Base-by-base conservation (phyloP, 2,329 filamentous ascomycete genomes). In the Zopfia rhizophila region DNA sequence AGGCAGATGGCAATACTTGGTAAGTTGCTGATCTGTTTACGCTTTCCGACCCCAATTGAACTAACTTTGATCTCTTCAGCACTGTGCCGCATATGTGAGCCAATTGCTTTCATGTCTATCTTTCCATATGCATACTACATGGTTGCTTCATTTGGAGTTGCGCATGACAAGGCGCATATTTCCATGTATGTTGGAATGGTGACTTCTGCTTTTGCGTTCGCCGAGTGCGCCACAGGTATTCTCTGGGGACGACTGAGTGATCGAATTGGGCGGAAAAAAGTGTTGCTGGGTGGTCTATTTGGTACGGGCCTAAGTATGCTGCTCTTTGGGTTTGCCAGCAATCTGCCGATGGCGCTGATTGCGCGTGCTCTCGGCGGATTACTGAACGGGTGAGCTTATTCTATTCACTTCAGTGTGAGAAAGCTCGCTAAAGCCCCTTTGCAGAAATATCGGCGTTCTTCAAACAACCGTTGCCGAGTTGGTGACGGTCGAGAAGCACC, bases 121-220 rank as follows among this genome's bases (percentile, higher is more conserved):
- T 97, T 99, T 70, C 94, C 94, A 1, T 99, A 97, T 73, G 91
- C 96, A 61, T 97, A 96, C 78, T 93, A 89, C 78, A 97, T 99
- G 94, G 88, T 97, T 60, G 82, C 91, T 63, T 91, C 91, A 51
- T 97, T 97, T 74, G 80, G 89, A 64, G 87, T 96, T 68, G 90
- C 91, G 53, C 80, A 90, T 33, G 85, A 91, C 66, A 79, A 88
- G 53, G 86, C 82, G 61, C 85, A 89, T 68, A 95, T 97, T 59
- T 90, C 92, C 11, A 84, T 97, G 45, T 97, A 96, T 72, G 91
- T 91, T 18, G 93, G 94, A 63, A 90, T 97, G 85, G 91, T 97
- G 53, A 97, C 93, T 1, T 97, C 93, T 3, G 88, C 93, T 6
- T 99, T 97, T 66, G 95, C 94, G 7, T 89, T 97, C 64, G 92